phyloP scores from a whole-genome alignment of 768 basidiomycete genomes.

The Leccinellum rugosiceps region DNA sequence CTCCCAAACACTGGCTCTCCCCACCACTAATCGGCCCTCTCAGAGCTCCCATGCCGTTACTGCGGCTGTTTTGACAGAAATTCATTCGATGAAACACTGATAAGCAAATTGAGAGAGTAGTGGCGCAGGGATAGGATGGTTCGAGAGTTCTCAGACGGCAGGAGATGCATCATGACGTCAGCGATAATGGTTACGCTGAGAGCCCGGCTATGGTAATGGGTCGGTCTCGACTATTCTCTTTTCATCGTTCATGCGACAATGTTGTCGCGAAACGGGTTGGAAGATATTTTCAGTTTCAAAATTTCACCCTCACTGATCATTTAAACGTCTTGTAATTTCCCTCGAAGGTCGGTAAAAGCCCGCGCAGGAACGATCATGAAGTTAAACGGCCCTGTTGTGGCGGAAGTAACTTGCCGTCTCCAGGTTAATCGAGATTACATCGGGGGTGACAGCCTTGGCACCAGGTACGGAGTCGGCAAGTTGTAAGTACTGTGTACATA shows the following conservation, averaged over 20 bases:
- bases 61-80: conserved; percentile 19
- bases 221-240: background rate
- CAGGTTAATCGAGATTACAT: background rate
- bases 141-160: too few relatives aligned
- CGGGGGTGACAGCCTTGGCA: background rate
- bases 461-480: background rate
- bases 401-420: background rate
- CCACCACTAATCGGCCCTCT: conserved; percentile 4
- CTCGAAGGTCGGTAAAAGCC: background rate
- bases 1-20: too few relatives aligned
- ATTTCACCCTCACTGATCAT: background rate
- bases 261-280: background rate
- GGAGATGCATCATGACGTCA: background rate
- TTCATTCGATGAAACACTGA: conserved; percentile 19
- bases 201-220: background rate
- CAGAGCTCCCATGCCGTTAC: conserved; percentile 4
- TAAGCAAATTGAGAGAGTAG: background rate
- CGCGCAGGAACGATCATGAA: background rate
- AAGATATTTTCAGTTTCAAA: too few relatives aligned
- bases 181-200: background rate
- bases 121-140: background rate
- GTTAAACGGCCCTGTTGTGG: background rate
- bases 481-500: background rate
- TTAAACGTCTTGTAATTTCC: too few relatives aligned
- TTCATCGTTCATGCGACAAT: background rate